phyloP scores from a whole-genome alignment of 2,329 filamentous ascomycete species.

The Colletotrichum euphorbiae region DNA sequence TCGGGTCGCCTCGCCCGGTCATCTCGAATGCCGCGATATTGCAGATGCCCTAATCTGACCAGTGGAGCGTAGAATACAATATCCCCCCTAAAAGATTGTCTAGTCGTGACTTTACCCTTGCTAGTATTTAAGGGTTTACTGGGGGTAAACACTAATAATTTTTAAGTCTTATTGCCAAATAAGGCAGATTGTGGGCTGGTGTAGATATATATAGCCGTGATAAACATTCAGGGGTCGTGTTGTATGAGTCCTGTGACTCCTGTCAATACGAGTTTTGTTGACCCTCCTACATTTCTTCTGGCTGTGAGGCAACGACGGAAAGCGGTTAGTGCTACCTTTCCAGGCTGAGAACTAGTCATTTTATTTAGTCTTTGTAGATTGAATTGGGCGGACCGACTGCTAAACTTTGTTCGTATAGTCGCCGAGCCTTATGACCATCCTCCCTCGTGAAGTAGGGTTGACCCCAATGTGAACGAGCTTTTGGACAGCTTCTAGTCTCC shows the following conservation, averaged over 20 bases:
- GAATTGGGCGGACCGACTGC: not conserved
- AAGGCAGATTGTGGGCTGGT: too few species aligned
- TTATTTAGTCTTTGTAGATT: not conserved
- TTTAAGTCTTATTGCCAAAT: too few species aligned
- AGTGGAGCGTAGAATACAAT: not conserved
- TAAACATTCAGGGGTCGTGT: too few species aligned
- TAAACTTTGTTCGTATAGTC: not conserved
- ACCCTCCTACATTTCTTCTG: not conserved
- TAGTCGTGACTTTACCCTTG: too few species aligned
- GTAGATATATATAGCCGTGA: too few species aligned
- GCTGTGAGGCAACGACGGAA: not conserved
- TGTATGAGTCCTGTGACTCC: too few species aligned
- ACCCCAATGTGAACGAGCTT: conserved; percentile 26
- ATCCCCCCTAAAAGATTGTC: too few species aligned
- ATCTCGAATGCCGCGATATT: conserved; percentile 9
- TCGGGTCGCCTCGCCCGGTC: not conserved
- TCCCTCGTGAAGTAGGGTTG: not conserved
- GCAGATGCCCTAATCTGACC: conserved; percentile 21
- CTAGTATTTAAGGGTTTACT: too few species aligned
- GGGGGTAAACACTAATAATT: too few species aligned
- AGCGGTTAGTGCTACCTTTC: not conserved
- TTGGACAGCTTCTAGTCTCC: conserved; percentile 9
- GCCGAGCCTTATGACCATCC: not conserved
- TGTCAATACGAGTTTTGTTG: conserved; percentile 8
- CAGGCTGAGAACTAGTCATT: not conserved